Evolutionary conservation across 257 asterid genomes (phyloP).

Genomic region (Primulina eburnea): DNA sequence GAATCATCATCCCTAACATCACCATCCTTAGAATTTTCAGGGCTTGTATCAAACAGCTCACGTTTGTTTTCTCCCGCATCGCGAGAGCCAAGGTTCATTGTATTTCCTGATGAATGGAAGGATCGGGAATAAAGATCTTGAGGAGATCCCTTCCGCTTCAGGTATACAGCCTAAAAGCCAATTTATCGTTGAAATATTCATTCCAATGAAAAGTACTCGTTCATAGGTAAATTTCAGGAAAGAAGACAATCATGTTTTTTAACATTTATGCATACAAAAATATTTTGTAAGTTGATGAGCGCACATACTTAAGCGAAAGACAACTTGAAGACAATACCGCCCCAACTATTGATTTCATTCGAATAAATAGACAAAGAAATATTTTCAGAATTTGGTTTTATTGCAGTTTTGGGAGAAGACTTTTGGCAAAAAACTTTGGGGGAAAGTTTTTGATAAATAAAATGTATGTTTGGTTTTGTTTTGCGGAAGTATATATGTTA

Average conservation of each 20-base stretch:
- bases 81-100: constrained; percentile 47
- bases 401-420: neutral
- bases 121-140: constrained; percentile 47
- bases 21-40: constrained; percentile 60
- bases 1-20: constrained; percentile 75
- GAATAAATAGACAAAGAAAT: neutral
- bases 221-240: constrained; percentile 16
- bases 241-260: constrained; percentile 11
- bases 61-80: constrained; percentile 55
- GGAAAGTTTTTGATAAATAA: neutral
- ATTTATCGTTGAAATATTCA: constrained; percentile 21
- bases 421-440: neutral
- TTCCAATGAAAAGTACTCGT: constrained; percentile 18
- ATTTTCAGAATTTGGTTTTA: neutral
- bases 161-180: constrained; percentile 75
- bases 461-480: neutral
- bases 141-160: constrained; percentile 62
- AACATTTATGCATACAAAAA: neutral
- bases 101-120: constrained; percentile 44
- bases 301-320: neutral
- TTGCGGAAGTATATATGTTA: neutral
- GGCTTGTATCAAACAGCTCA: constrained; percentile 52
- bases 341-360: neutral
- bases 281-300: neutral
- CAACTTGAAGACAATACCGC: neutral